Evolutionary conservation across 768 basidiomycete genomes (phyloP).

Genomic region (Pleurotus tuber-regium): DNA sequence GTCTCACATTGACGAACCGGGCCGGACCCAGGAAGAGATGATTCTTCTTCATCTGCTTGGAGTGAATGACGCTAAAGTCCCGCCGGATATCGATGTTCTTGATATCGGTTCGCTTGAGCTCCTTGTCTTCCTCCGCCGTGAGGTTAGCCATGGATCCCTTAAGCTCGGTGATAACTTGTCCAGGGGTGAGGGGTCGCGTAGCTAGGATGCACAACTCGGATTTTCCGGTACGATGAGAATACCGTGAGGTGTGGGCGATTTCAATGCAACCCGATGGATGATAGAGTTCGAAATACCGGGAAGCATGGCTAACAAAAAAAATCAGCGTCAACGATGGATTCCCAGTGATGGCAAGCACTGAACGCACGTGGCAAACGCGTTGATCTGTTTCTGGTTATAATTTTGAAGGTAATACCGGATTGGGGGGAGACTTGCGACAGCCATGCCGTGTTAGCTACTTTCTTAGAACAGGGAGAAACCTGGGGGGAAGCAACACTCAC

Average conservation of each 20-base stretch:
- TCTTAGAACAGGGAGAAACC: slow-evolving; percentile 19
- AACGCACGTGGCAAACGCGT: slow-evolving; percentile 90
- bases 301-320: slow-evolving; percentile 62
- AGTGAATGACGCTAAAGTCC: slow-evolving; percentile 91
- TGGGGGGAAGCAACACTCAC: slow-evolving; percentile 42
- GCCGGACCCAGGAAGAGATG: slow-evolving; percentile 89
- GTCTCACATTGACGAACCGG: slow-evolving; percentile 86
- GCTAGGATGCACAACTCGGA: slow-evolving; percentile 87
- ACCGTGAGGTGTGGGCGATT: slow-evolving; percentile 86
- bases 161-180: slow-evolving; percentile 77
- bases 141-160: slow-evolving; percentile 91
- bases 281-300: slow-evolving; percentile 87
- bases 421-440: slow-evolving; percentile 55
- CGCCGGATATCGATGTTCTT: slow-evolving; percentile 75
- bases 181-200: slow-evolving; percentile 65
- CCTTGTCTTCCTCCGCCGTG: slow-evolving; percentile 81
- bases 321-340: neutral
- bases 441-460: slow-evolving; percentile 17
- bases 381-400: slow-evolving; percentile 82
- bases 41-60: slow-evolving; percentile 89
- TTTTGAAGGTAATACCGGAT: slow-evolving; percentile 75
- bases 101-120: slow-evolving; percentile 79
- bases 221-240: slow-evolving; percentile 85
- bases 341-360: slow-evolving; percentile 19
- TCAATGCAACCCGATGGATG: slow-evolving; percentile 81